Conservation (phyloP, 225 moss, liverwort and hornwort genomes). For the Takakia lepidozioides region DNA sequence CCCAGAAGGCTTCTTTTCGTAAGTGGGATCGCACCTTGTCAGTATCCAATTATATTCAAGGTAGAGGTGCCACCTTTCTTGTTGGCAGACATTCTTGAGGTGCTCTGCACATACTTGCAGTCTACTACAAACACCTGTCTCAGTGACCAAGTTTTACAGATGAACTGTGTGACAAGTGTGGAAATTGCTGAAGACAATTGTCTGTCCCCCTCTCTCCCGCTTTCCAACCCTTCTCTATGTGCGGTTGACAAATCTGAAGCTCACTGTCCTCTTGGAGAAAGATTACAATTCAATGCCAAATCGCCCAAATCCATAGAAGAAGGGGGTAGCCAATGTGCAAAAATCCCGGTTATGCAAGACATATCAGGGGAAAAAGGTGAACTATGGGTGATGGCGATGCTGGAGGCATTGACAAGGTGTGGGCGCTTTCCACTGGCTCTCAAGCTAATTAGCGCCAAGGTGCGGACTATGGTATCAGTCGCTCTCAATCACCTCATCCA, state of each 20-base stretch:
- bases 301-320: too few species aligned
- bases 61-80: constrained; percentile 63
- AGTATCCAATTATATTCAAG: constrained; percentile 42
- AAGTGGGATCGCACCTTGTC: constrained; percentile 22
- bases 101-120: constrained; percentile 24
- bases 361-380: constrained; percentile 11
- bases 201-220: too few species aligned
- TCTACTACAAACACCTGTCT: too few species aligned
- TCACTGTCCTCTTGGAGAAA: too few species aligned
- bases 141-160: too few species aligned
- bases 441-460: constrained; percentile 31
- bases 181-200: too few species aligned
- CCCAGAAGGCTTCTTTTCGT: constrained; percentile 28
- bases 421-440: constrained; percentile 58
- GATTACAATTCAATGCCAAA: too few species aligned
- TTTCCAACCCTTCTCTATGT: too few species aligned
- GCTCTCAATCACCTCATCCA: too few species aligned
- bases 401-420: constrained; percentile 36
- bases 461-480: constrained; percentile 16
- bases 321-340: too few species aligned
- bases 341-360: not conserved
- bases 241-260: not conserved
- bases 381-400: constrained; percentile 30
- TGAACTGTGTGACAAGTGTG: too few species aligned
- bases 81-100: constrained; percentile 40